A percentile compares a stretch with the other conserved stretches of the same genome.
These are phyloP conservation scores for Saussurea involucrata DNA, from an alignment of 129 eudicot genomes.

Conservation along the genomic window DNA sequence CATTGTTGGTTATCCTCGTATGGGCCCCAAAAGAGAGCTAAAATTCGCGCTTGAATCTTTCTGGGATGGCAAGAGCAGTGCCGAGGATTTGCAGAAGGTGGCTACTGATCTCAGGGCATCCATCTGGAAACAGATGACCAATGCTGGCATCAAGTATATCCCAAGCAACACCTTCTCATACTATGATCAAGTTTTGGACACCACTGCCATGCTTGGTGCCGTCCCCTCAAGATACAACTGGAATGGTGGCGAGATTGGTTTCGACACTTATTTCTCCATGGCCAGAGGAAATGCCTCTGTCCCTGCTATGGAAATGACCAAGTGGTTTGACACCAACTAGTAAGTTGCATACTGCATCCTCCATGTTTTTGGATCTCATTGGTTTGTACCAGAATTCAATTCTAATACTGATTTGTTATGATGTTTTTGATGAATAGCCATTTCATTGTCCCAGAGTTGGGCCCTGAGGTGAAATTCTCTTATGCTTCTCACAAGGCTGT, in stretches of 20 bases:
- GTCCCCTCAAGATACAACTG: constrained; percentile 69
- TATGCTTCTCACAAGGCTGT: constrained; percentile 85
- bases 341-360: constrained; percentile 34
- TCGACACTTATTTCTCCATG: constrained; percentile 73
- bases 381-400: background rate
- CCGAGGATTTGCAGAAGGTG: constrained; percentile 48
- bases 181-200: constrained; percentile 63
- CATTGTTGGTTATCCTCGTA: constrained; percentile 54
- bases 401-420: background rate
- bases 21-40: constrained; percentile 28
- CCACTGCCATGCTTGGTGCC: constrained; percentile 58
- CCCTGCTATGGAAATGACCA: constrained; percentile 89
- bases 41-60: constrained; percentile 46
- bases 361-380: background rate
- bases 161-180: constrained; percentile 60
- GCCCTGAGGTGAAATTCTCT: constrained; percentile 65
- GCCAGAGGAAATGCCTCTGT: constrained; percentile 87
- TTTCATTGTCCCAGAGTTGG: constrained; percentile 77
- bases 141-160: constrained; percentile 60
- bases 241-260: constrained; percentile 79
- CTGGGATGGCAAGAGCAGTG: constrained; percentile 62
- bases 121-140: constrained; percentile 73
- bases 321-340: constrained; percentile 97
- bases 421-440: constrained; percentile 53
- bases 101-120: constrained; percentile 47